phyloP scores from a whole-genome alignment of 2,329 filamentous ascomycete species.

The Beauveria caledonica region DNA sequence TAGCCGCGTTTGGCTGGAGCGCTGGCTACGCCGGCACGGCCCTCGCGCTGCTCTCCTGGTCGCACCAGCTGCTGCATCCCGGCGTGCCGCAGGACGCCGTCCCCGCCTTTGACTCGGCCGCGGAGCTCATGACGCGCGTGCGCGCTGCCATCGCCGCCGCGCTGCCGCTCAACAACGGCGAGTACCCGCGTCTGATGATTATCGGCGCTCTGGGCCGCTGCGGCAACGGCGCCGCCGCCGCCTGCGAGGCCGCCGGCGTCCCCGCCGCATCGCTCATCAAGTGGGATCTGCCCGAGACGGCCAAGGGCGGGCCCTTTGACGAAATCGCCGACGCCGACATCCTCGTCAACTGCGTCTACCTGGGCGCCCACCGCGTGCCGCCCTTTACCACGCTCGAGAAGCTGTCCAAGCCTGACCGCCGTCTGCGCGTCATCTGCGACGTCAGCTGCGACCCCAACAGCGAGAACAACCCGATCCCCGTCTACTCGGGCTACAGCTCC shows the following conservation, averaged over 20 bases:
- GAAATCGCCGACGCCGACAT: slow-evolving; percentile 67
- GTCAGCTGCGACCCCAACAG: slow-evolving; percentile 65
- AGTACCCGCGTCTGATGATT: slow-evolving; percentile 66
- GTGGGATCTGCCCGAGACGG: slow-evolving; percentile 72
- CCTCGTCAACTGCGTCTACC: slow-evolving; percentile 85
- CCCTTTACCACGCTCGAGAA: slow-evolving; percentile 62
- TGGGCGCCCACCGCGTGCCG: slow-evolving; percentile 38
- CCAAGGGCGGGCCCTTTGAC: slow-evolving; percentile 60
- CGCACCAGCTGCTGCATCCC: slow-evolving; percentile 68
- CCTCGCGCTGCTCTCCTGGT: slow-evolving; percentile 71
- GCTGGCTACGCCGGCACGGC: slow-evolving; percentile 71
- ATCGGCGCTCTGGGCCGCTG: slow-evolving; percentile 82
- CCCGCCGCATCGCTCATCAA: slow-evolving; percentile 42
- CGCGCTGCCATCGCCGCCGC: slow-evolving; percentile 59
- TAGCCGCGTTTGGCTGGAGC: slow-evolving; percentile 65
- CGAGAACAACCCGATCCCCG: slow-evolving; percentile 58
- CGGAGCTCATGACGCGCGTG: slow-evolving; percentile 35
- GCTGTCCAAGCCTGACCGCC: slow-evolving; percentile 53
- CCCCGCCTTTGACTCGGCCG: slow-evolving; percentile 6
- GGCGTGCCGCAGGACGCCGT: slow-evolving; percentile 44
- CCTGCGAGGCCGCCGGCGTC: slow-evolving; percentile 60
- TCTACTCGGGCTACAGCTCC: slow-evolving; percentile 73
- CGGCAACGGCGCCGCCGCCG: slow-evolving; percentile 76
- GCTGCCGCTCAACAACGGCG: slow-evolving; percentile 56
- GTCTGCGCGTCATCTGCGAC: slow-evolving; percentile 70